Base-by-base conservation (phyloP, 78 protist species). In the Guillardia theta region DNA sequence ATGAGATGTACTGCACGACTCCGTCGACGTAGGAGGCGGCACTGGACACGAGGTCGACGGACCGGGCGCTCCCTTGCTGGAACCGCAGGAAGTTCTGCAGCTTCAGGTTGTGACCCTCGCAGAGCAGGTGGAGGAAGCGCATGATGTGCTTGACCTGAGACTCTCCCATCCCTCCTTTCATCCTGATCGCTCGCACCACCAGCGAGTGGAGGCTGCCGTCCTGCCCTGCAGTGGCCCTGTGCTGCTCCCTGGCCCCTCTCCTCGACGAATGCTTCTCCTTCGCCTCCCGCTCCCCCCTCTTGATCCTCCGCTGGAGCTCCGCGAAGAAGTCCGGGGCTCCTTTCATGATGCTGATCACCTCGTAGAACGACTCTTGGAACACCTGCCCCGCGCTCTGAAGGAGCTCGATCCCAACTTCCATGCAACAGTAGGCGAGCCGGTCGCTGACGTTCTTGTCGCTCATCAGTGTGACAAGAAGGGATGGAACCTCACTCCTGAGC, bases 81-180 rank as follows among this genome's bases (percentile, higher is more conserved):
- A 36, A 43, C 45, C 83, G 83, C 8, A 70, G 83, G 83, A 33
- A 70, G 83, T 70, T 70, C 83, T 70, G 83, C 83, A 70, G 33
- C 83, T 33, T 4, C 83, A 70, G 41, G 83, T 70, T 70, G 83
- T 70, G 83, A 36, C 83, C 83, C 41, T 70, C 83, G 83, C 83
- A 70, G 41, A 70, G 83, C 83, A 70, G 83, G 8, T 70, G 83
- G 46, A 70, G 41, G 83, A 70, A 70, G n/a, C 83, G 33, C 46
- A 33, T 36, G 36, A 70, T 24, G 41, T 15, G 45, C 83, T 70
- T 43, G 4, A 18, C 41, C 46, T 70, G 83, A 24, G 46, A 36
- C 36, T 58, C 27, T 30, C 21, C 1, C 27, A 58, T 8, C 70
- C 39, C 27, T 30, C 70, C 70, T 24, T 6, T 24, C 70, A 27